Evolutionary conservation across 2,329 filamentous ascomycete genomes (phyloP).

Genomic region (Ophiostoma sp.): DNA sequence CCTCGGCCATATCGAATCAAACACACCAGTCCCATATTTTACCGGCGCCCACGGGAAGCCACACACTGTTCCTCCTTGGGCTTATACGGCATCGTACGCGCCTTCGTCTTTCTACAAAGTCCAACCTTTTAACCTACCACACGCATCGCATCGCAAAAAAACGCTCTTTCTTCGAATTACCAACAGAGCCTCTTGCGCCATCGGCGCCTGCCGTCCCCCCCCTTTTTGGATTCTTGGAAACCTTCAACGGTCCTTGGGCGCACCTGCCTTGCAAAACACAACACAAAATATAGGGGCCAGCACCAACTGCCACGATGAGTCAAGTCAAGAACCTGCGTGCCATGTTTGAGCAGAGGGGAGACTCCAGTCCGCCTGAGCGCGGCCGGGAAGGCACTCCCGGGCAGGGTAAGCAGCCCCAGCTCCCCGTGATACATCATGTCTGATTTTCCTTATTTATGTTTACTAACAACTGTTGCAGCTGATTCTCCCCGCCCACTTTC

Average conservation of each 20-base stretch:
- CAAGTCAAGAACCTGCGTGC: conserved; percentile 70
- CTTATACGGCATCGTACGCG: conserved; percentile 10
- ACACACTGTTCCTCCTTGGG: not conserved
- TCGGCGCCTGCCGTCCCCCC: conserved; percentile 22
- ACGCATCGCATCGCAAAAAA: not conserved
- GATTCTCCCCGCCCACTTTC: conserved; percentile 62
- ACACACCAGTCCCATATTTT: conserved; percentile 1
- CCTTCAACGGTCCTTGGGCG: not conserved
- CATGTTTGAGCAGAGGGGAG: conserved; percentile 72
- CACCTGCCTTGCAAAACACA: not conserved
- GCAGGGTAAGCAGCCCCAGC: conserved; percentile 35
- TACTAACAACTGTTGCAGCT: conserved; percentile 16
- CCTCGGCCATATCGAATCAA: conserved; percentile 4
- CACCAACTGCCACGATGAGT: conserved; percentile 49
- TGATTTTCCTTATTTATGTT: not conserved
- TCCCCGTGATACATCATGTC: conserved; percentile 27
- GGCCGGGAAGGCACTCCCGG: conserved; percentile 56
- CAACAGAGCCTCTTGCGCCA: conserved; percentile 18
- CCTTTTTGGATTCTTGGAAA: not conserved
- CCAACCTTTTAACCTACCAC: not conserved
- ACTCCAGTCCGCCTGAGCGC: conserved; percentile 60
- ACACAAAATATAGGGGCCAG: not conserved
- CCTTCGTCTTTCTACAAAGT: conserved; percentile 12
- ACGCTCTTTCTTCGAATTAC: conserved; percentile 13
- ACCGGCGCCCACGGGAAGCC: conserved; percentile 5